A percentile compares a stretch with the other conserved stretches of the same genome.
phyloP scores from a whole-genome alignment of 805 yeast genomes.

The Danielia oregonensis region DNA sequence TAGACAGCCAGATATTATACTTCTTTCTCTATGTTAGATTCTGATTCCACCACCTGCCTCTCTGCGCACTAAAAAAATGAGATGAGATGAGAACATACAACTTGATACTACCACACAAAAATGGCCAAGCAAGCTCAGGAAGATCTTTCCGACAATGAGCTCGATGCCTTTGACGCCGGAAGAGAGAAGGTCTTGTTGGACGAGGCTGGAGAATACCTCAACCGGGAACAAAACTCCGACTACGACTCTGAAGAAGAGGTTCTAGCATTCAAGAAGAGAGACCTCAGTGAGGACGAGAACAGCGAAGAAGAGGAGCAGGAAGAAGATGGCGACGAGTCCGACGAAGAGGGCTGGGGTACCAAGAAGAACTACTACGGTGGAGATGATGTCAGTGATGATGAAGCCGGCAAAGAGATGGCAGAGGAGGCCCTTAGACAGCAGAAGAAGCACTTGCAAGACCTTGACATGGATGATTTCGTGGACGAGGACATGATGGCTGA shows the following conservation, averaged over 20 bases:
- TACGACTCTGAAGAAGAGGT: conserved; percentile 57
- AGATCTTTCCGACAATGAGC: conserved; percentile 41
- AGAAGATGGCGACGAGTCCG: conserved; percentile 32
- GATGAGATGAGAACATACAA: conserved; percentile 1
- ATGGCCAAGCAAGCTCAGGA: conserved; percentile 3
- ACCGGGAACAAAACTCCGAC: conserved; percentile 23
- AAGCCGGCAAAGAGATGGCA: conserved; percentile 71
- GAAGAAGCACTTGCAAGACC: conserved; percentile 64
- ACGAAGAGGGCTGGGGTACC: conserved; percentile 47
- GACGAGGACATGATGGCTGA: conserved; percentile 79
- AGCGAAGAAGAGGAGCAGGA: conserved; percentile 50
- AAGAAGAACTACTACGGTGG: conserved; percentile 48
- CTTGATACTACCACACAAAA: background rate
- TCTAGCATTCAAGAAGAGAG: conserved; percentile 28
- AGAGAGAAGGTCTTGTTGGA: conserved; percentile 55
- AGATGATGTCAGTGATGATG: conserved; percentile 67
- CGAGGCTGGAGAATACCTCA: conserved; percentile 47
- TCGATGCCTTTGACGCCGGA: conserved; percentile 62
- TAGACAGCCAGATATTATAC: too few species aligned
- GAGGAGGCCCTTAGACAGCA: conserved; percentile 87
- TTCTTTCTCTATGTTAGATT: too few species aligned
- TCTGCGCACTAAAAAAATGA: conserved; percentile 1
- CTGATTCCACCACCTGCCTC: too few species aligned
- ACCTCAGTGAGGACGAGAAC: conserved; percentile 22
- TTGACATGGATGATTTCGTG: conserved; percentile 55